Base-by-base conservation (phyloP, 2,329 filamentous ascomycete species). In the Metarhizium humberi region DNA sequence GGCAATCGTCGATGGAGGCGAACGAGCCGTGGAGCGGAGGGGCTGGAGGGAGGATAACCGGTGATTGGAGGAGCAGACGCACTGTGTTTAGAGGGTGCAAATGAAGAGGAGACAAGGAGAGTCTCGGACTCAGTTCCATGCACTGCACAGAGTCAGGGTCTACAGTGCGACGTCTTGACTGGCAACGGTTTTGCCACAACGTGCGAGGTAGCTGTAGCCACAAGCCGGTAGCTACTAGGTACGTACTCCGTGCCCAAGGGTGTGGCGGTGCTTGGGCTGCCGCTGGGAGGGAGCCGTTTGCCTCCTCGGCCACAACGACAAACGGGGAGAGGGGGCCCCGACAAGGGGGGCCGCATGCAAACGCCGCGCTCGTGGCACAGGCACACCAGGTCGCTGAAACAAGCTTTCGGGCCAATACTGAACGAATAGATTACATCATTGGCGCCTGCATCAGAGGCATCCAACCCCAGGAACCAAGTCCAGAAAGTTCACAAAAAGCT, bases 361-460 rank as follows among this genome's bases (percentile, higher is more conserved):
- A 25, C 25, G 25, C 25, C 25, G 25, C 25, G 25, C 25, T 25
- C 25, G 25, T 25, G 25, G 25, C 25, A 25, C 25, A 25, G 25
- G 25, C 25, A 25, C 25, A 25, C 25, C 25, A 25, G 25, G 25
- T 25, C 11, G n/a, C 45, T n/a, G 29, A 54, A 54, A 50, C 51
- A 53, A 36, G 45, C 36, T 36, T 42, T 25, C 25, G 40, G 40
- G 40, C 14, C 40, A 6, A 14, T 3, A 25, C 25, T 25, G 25
- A 4, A 25, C 25, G 4, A 25, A 25, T 25, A 3, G 6, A 62
- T 65, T 65, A 65, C 63, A 64, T 65, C 63, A 65, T 65, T 51
- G 59, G 30, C 20, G 34, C 52, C 43, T 10, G n/a, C 11, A 25
- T 25, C 20, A 52, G 45, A 50, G 18, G 16, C 30, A 25, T 52